Evolutionary conservation across 805 yeast species (phyloP).

Genomic region (Starmerella asiatica): DNA sequence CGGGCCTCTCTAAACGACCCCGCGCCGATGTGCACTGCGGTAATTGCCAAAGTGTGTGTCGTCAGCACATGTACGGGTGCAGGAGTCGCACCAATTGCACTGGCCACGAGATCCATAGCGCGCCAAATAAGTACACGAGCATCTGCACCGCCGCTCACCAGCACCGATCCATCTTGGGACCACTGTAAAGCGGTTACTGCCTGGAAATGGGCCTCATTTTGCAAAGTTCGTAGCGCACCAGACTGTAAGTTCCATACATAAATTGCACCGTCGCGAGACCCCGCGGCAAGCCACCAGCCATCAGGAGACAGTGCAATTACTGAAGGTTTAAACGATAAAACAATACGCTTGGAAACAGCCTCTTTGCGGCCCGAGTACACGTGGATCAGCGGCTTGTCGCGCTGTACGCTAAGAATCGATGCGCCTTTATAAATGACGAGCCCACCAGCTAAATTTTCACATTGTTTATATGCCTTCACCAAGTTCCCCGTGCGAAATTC

Average conservation of each 20-base stretch:
- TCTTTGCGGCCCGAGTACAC: conserved; percentile 51
- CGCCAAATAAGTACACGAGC: conserved; percentile 69
- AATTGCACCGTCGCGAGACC: conserved; percentile 60
- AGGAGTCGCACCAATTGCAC: conserved; percentile 14
- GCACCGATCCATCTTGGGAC: conserved; percentile 46
- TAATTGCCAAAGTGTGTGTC: conserved; percentile 36
- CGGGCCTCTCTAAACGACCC: conserved; percentile 48
- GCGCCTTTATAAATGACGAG: conserved; percentile 1
- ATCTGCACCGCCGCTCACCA: conserved; percentile 70
- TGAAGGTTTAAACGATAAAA: conserved; percentile 66
- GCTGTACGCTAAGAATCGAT: conserved; percentile 41
- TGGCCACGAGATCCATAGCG: conserved; percentile 41
- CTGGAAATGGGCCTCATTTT: conserved; percentile 71
- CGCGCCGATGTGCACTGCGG: conserved; percentile 36
- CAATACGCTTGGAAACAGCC: conserved; percentile 61
- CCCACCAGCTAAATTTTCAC: conserved; percentile 12
- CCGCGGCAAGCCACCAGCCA: conserved; percentile 45
- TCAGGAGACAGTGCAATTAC: conserved; percentile 38
- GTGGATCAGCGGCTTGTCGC: conserved; percentile 60
- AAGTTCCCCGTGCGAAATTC: conserved; percentile 27
- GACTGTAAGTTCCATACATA: conserved; percentile 76
- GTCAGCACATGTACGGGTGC: conserved; percentile 23
- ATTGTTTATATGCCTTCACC: conserved; percentile 16
- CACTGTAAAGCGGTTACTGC: conserved; percentile 46
- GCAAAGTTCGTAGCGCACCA: conserved; percentile 58